A percentile compares a stretch with the other conserved stretches of the same genome.
These are phyloP conservation scores for Polyporus arcularius DNA, from an alignment of 768 basidiomycete species.

Conservation along the genomic window DNA sequence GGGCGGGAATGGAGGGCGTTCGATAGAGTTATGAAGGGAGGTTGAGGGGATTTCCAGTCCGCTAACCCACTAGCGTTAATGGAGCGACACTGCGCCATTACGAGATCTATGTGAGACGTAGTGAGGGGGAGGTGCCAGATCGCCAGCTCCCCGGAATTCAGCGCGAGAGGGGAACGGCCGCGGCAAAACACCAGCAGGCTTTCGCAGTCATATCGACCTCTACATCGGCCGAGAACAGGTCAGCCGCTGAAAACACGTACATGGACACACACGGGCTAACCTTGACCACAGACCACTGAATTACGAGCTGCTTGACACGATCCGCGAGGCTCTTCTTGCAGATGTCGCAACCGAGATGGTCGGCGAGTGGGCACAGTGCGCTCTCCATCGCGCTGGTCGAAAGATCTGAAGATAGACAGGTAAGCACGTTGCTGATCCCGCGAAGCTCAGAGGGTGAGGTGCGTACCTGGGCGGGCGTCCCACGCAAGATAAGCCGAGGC, in stretches of 20 bases:
- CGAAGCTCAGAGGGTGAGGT: not conserved
- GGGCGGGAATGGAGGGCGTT: too few species aligned
- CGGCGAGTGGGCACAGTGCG: conserved; percentile 66
- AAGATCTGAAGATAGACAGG: conserved; percentile 48
- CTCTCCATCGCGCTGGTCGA: conserved; percentile 72
- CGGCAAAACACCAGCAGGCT: not conserved
- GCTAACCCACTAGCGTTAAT: too few species aligned
- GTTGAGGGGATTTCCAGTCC: too few species aligned
- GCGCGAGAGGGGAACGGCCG: not conserved
- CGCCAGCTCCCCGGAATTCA: not conserved
- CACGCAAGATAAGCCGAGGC: conserved; percentile 83
- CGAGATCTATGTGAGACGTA: not conserved
- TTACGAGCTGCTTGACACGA: conserved; percentile 64
- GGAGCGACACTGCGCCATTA: not conserved
- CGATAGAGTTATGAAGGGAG: too few species aligned
- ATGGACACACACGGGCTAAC: conserved; percentile 36
- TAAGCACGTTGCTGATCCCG: not conserved
- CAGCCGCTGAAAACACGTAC: not conserved
- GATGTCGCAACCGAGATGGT: conserved; percentile 69
- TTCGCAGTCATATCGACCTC: not conserved
- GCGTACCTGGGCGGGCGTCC: conserved; percentile 78
- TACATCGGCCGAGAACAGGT: not conserved
- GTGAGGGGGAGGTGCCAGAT: not conserved
- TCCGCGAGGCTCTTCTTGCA: conserved; percentile 64
- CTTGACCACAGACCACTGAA: conserved; percentile 82